Conservation (phyloP, 2,329 filamentous ascomycete genomes). For the Aspergillus piperis region DNA sequence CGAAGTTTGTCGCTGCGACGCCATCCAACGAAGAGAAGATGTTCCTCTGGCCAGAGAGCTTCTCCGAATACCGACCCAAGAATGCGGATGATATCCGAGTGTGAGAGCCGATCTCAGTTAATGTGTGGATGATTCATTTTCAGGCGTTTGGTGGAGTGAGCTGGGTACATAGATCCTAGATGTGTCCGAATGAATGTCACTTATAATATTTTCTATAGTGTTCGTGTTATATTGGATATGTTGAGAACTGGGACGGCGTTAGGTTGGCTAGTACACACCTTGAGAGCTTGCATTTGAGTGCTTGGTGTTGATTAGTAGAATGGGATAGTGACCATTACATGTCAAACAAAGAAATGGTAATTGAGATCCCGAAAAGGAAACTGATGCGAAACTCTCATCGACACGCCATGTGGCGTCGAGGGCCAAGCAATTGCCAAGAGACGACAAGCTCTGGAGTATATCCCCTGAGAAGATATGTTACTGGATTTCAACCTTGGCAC, state of each 20-base stretch:
- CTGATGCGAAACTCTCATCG: too few species aligned
- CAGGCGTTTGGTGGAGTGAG: not conserved
- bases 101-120: not conserved
- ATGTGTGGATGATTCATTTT: not conserved
- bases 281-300: too few species aligned
- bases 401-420: not conserved
- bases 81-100: conserved; percentile 19
- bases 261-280: too few species aligned
- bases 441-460: not conserved
- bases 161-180: not conserved
- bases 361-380: too few species aligned
- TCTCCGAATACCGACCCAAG: conserved; percentile 48
- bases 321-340: too few species aligned
- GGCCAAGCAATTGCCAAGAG: not conserved
- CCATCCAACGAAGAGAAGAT: conserved; percentile 62
- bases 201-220: not conserved
- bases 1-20: conserved; percentile 52
- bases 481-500: not conserved
- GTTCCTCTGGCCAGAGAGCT: conserved; percentile 64
- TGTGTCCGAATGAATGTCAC: not conserved
- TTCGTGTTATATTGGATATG: too few species aligned
- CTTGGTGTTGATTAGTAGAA: too few species aligned
- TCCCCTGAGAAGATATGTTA: not conserved
- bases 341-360: too few species aligned
- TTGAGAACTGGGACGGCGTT: not conserved